Evolutionary conservation across 2,329 filamentous ascomycete species (phyloP), one percentile per base, ranked within the genome.

Genomic region (Trichoderma endophyticum): DNA sequence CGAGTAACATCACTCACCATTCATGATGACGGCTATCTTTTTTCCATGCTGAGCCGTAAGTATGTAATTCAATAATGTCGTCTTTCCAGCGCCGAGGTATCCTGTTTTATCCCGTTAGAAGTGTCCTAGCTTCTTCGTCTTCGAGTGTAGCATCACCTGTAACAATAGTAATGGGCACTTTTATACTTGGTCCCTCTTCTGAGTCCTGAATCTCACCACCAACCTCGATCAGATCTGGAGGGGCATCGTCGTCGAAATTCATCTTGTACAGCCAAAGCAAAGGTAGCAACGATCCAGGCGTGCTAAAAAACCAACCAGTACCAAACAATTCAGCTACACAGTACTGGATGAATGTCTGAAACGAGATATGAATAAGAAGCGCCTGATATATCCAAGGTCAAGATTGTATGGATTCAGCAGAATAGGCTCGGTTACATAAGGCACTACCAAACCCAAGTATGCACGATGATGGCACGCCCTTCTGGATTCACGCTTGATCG

Each of bases 21-120:
- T 99, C 84, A 99, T 89, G 71, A 99, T 98, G 15, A 99, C 96
- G 12, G 96, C 96, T 80, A 99, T 96, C 79, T 94, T 97, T 86
- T 98, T 98, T 81, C 95, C 95, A 86, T 99, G 96, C 73, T 95
- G 91, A 72, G 95, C 94, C 32, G 92, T 97, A 67, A 99, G 85
- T 73, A 99, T 98, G 81, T 98, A 97, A 81, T 99, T 98, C 72
- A 99, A 85, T 34, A 98, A 83, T 0, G 95, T 98, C 0, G 95
- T 98, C 82, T 99, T 99, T 21, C 96, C 96, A 9, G 96, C 94
- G 21, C 96, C 96, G 4, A 99, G 88, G 79, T 99, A 99, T 4
- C 96, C 94, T 96, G 14, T 74, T 2, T 3, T 26, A 12, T 32
- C 32, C 24, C 14, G 51, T 28, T 28, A 68, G 60, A 56, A 43